Percentiles rank a stretch among this genome's conserved stretches.
These are phyloP conservation scores for Cryptosporidium canis DNA, from an alignment of 169 alveolate species.

Conservation along the genomic window DNA sequence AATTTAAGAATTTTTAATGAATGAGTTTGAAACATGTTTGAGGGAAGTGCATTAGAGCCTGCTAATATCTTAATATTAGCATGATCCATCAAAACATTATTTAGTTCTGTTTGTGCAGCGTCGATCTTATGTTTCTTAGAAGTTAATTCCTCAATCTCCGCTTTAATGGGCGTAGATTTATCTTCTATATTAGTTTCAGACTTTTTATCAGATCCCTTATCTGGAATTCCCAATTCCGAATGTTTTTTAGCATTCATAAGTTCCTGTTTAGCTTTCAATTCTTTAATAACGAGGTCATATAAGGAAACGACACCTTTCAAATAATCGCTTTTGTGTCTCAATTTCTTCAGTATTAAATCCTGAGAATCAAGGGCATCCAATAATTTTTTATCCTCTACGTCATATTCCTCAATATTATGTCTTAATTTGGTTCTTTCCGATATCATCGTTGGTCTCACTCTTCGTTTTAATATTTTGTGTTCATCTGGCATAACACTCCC, in stretches of 20 bases:
- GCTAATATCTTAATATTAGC: no score
- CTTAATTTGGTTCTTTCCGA: not conserved
- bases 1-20: no score
- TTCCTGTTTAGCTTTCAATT: not conserved
- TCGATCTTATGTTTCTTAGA: no score
- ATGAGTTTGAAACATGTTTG: no score
- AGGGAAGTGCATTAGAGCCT: no score
- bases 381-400: not conserved
- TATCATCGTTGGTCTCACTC: not conserved
- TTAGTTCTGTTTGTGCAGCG: no score
- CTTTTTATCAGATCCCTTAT: not conserved
- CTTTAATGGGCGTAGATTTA: no score
- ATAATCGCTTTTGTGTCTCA: not conserved
- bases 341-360: not conserved
- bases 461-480: not conserved
- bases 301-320: not conserved
- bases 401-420: not conserved
- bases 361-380: not conserved
- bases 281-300: not conserved
- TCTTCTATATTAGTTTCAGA: no score
- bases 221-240: not conserved
- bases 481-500: slow-evolving; percentile 29
- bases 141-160: no score
- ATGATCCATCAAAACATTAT: no score
- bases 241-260: not conserved